Evolutionary conservation across 805 yeast species (phyloP).

Genomic region (Lachancea quebecensis): DNA sequence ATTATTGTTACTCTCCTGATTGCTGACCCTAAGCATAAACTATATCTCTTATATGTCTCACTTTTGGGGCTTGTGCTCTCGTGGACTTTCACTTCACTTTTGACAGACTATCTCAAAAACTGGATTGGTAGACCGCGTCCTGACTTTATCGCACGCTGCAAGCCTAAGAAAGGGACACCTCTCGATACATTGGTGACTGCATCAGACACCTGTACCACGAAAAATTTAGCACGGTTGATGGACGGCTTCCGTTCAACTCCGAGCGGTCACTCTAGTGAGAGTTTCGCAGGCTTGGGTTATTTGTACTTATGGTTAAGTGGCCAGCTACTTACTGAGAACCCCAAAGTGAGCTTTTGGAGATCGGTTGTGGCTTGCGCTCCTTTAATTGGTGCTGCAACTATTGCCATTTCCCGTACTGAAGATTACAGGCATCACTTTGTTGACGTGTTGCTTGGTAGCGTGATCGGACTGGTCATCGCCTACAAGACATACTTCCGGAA

Average conservation of each 20-base stretch:
- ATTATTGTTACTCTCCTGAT: conserved; percentile 26
- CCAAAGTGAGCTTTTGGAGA: conserved; percentile 58
- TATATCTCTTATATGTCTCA: conserved; percentile 57
- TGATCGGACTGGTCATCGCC: conserved; percentile 59
- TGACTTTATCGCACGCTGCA: conserved; percentile 81
- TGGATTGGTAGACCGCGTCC: conserved; percentile 90
- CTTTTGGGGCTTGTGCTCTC: conserved; percentile 59
- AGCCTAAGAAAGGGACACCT: conserved; percentile 57
- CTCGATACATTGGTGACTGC: conserved; percentile 49
- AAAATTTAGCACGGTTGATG: conserved; percentile 35
- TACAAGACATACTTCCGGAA: conserved; percentile 35
- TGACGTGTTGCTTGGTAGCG: conserved; percentile 70
- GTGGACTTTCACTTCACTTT: conserved; percentile 48
- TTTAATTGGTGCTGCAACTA: conserved; percentile 56
- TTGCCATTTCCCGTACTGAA: conserved; percentile 81
- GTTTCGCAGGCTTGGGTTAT: conserved; percentile 63
- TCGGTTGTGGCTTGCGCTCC: conserved; percentile 48
- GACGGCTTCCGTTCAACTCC: conserved; percentile 84
- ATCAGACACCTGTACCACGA: conserved; percentile 58
- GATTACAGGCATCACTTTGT: conserved; percentile 92
- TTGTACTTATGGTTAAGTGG: conserved; percentile 61
- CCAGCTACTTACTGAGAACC: conserved; percentile 47
- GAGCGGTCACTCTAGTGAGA: conserved; percentile 69
- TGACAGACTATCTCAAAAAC: conserved; percentile 71
- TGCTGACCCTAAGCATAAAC: conserved; percentile 43